phyloP scores from a whole-genome alignment of 805 yeast species.

The Lachancea cidri region DNA sequence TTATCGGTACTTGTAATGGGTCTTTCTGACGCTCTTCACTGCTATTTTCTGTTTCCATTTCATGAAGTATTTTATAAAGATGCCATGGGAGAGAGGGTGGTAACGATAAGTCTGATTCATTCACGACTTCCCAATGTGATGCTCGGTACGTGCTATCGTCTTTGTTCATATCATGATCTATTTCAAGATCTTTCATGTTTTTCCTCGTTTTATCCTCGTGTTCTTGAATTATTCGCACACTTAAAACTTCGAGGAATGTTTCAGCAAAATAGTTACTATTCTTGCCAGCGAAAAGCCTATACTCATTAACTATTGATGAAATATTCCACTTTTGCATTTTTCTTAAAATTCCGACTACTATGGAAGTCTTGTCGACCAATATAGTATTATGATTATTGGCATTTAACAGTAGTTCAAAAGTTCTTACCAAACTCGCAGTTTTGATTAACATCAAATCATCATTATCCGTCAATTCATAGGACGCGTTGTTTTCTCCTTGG shows the following conservation, averaged over 20 bases:
- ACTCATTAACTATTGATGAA: constrained; percentile 79
- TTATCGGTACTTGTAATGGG: constrained; percentile 7
- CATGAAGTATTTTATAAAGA: constrained; percentile 21
- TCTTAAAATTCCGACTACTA: constrained; percentile 75
- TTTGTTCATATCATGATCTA: neutral
- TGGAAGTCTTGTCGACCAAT: constrained; percentile 72
- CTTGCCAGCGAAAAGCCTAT: constrained; percentile 67
- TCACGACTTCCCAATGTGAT: constrained; percentile 17
- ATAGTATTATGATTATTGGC: constrained; percentile 58
- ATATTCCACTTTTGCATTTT: constrained; percentile 86
- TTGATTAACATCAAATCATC: constrained; percentile 78
- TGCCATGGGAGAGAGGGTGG: constrained; percentile 28
- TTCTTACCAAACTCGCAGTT: constrained; percentile 55
- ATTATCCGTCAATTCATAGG: constrained; percentile 30
- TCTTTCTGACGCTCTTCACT: constrained; percentile 2
- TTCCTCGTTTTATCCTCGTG: constrained; percentile 8
- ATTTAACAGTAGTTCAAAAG: constrained; percentile 63
- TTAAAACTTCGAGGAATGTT: constrained; percentile 70
- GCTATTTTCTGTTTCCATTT: constrained; percentile 18
- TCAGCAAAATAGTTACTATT: constrained; percentile 77
- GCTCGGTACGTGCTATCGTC: constrained; percentile 3
- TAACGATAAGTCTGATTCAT: constrained; percentile 25
- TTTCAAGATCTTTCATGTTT: neutral
- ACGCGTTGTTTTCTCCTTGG: constrained; percentile 3
- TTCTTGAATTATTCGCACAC: constrained; percentile 34